These are phyloP conservation scores for Amphichorda felina DNA, from an alignment of 2,329 filamentous ascomycete species.

Conservation along the genomic window DNA sequence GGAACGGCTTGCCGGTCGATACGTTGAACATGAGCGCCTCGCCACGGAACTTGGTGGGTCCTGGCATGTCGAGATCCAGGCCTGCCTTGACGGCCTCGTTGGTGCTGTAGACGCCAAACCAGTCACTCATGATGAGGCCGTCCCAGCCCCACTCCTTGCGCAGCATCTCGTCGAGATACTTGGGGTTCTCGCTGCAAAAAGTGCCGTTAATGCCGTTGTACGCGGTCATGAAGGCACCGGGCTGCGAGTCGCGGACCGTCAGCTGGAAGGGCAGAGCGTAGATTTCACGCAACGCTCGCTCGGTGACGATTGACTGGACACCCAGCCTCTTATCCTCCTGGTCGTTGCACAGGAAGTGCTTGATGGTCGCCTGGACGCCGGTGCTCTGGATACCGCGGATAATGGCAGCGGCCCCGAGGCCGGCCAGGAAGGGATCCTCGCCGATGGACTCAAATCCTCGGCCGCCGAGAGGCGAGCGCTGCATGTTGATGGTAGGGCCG, in stretches of 20 bases:
- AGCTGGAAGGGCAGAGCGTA: conserved; percentile 48
- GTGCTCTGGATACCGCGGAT: conserved; percentile 43
- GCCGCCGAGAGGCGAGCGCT: conserved; percentile 46
- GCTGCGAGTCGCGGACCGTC: conserved; percentile 35
- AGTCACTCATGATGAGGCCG: conserved; percentile 47
- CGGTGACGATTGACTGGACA: conserved; percentile 41
- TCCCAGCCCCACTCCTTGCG: conserved; percentile 46
- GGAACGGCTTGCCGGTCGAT: conserved; percentile 41
- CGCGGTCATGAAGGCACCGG: conserved; percentile 44
- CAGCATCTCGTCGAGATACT: conserved; percentile 37
- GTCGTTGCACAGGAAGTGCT: conserved; percentile 52
- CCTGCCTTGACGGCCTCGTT: conserved; percentile 37
- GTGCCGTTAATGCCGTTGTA: conserved; percentile 48
- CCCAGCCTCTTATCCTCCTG: conserved; percentile 46
- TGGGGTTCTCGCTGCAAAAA: conserved; percentile 40
- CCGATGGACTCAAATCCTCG: conserved; percentile 48
- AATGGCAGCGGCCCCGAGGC: conserved; percentile 39
- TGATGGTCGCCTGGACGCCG: conserved; percentile 43
- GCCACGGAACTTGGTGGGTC: conserved; percentile 37
- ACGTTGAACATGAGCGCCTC: conserved; percentile 38
- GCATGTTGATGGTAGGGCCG: conserved; percentile 53
- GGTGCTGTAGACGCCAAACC: conserved; percentile 45
- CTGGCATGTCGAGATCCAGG: conserved; percentile 49
- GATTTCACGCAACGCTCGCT: conserved; percentile 45
- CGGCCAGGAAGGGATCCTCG: conserved; percentile 46